Evolutionary conservation across 148 eudicot species (phyloP).

Genomic region (Rhododendron mucronatum): DNA sequence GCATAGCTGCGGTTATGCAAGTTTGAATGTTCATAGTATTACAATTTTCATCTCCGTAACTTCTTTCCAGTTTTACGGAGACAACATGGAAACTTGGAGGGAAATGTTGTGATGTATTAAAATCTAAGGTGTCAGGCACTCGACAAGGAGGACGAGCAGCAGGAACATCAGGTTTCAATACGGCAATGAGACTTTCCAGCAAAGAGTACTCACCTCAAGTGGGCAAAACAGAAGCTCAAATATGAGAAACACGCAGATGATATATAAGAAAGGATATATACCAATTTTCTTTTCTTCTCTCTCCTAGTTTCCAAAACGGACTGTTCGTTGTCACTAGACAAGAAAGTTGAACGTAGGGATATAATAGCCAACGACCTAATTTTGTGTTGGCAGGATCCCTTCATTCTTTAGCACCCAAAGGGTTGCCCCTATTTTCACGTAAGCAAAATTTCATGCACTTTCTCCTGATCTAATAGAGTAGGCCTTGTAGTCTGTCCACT

Average conservation of each 20-base stretch:
- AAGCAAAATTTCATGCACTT: not conserved
- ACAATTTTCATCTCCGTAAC: no score
- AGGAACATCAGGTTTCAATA: not conserved
- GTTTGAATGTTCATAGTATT: no score
- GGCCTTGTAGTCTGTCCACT: not conserved
- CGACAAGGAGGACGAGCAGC: not conserved
- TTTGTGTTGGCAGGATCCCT: not conserved
- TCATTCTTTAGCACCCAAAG: not conserved
- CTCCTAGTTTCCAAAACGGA: not conserved
- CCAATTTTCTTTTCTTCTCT: not conserved
- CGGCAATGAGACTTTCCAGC: not conserved
- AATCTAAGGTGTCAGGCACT: not conserved
- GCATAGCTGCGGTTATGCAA: no score
- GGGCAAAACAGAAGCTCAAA: not conserved
- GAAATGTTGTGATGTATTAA: not conserved
- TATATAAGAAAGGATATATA: not conserved
- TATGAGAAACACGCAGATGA: not conserved
- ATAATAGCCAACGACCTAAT: not conserved
- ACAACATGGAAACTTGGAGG: not conserved
- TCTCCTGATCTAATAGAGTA: not conserved
- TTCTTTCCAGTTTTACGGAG: not conserved
- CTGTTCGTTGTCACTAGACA: not conserved
- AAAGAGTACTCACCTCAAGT: not conserved
- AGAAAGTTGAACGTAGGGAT: not conserved
- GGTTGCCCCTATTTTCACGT: not conserved